A percentile compares a stretch with the other conserved stretches of the same genome.
Evolutionary conservation across 345 rosid genomes (phyloP).

Genomic region (Populus deltoides): DNA sequence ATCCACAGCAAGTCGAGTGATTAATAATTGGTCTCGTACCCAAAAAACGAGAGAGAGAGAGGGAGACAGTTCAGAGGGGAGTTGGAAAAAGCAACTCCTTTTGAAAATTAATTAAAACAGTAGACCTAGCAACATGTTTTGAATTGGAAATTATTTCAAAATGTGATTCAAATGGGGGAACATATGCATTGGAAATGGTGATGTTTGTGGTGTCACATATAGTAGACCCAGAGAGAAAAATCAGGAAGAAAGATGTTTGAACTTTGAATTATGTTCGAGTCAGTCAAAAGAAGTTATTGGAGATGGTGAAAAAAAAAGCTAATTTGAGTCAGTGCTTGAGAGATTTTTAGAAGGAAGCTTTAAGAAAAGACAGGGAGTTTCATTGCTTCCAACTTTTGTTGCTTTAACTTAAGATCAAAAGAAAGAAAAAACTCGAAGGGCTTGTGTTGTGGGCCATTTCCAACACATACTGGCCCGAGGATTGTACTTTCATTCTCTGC

Average conservation of each 20-base stretch:
- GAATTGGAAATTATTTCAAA: not conserved
- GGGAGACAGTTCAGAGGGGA: not conserved
- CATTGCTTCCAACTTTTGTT: slow-evolving; percentile 31
- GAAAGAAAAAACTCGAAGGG: slow-evolving; percentile 40
- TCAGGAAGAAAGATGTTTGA: slow-evolving; percentile 22
- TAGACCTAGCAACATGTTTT: not conserved
- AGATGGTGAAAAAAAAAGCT: slow-evolving; percentile 35
- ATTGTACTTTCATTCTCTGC: slow-evolving; percentile 13
- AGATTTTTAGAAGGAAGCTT: slow-evolving; percentile 28
- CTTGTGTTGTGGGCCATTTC: slow-evolving; percentile 31
- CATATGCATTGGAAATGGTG: slow-evolving; percentile 16
- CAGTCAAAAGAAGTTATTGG: slow-evolving; percentile 52
- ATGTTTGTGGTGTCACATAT: not conserved
- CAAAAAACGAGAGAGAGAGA: not conserved
- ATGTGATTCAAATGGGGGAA: not conserved
- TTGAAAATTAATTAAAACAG: not conserved
- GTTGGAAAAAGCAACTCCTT: not conserved
- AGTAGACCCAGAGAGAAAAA: slow-evolving; percentile 13
- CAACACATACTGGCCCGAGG: slow-evolving; percentile 9
- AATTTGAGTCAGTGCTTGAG: slow-evolving; percentile 20
- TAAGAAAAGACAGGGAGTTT: slow-evolving; percentile 28
- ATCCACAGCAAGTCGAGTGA: not conserved
- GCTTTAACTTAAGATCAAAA: slow-evolving; percentile 38
- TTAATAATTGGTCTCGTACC: not conserved
- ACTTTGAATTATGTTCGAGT: slow-evolving; percentile 29